These are phyloP conservation scores for Naganishia albida DNA, from an alignment of 1,284 basidiomycete species.

Conservation along the genomic window DNA sequence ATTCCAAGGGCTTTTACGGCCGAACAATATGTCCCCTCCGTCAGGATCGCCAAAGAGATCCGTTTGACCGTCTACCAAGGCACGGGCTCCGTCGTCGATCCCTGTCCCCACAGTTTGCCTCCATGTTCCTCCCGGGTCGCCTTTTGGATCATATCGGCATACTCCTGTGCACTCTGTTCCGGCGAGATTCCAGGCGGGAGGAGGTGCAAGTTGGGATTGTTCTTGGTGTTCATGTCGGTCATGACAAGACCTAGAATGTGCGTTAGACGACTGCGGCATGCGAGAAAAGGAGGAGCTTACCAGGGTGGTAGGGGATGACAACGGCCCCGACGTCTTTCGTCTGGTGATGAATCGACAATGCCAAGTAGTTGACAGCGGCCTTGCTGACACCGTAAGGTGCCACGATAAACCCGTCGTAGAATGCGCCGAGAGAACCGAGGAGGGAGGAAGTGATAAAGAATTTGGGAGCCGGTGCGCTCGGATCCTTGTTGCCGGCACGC, in stretches of 20 bases:
- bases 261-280: not conserved
- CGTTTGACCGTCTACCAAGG: slow-evolving; percentile 17
- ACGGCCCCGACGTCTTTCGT: slow-evolving; percentile 11
- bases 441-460: slow-evolving; percentile 35
- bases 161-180: slow-evolving; percentile 11
- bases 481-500: slow-evolving; percentile 1
- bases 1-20: no score
- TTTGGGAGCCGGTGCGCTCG: slow-evolving; percentile 27
- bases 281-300: not conserved
- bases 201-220: not conserved
- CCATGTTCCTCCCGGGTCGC: slow-evolving; percentile 13
- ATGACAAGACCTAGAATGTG: slow-evolving; percentile 1
- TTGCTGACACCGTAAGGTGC: slow-evolving; percentile 37
- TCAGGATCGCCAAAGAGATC: no score
- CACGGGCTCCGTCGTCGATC: not conserved
- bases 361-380: slow-evolving; percentile 36
- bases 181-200: not conserved
- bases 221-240: slow-evolving; percentile 19
- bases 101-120: slow-evolving; percentile 11
- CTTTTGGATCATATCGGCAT: slow-evolving; percentile 12
- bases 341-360: slow-evolving; percentile 34
- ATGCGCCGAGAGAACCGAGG: slow-evolving; percentile 14
- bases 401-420: slow-evolving; percentile 20
- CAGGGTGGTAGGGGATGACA: slow-evolving; percentile 27
- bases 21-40: no score